phyloP scores from a whole-genome alignment of 2,329 filamentous ascomycete genomes.

The Cylindrodendrum hubeiense region DNA sequence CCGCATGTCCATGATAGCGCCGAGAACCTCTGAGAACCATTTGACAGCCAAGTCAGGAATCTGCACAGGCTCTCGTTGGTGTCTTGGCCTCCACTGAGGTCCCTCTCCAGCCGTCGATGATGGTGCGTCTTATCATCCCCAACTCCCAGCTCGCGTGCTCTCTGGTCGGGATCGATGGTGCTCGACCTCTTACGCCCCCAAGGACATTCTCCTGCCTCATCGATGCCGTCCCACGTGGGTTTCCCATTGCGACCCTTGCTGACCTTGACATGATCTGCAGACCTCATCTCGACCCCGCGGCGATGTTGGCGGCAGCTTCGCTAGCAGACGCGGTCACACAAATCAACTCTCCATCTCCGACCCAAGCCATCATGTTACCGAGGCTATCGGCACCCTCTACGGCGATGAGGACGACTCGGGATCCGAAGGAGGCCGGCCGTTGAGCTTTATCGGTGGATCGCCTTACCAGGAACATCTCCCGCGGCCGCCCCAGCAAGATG shows the following conservation, averaged over 20 bases:
- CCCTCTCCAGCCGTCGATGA: conserved; percentile 58
- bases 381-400: conserved; percentile 92
- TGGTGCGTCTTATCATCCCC: conserved; percentile 56
- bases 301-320: conserved; percentile 68
- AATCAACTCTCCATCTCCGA: conserved; percentile 80
- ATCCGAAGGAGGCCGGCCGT: conserved; percentile 68
- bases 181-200: background rate
- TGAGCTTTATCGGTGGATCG: conserved; percentile 77
- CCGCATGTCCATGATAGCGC: conserved; percentile 46
- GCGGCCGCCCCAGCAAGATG: conserved; percentile 45
- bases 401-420: conserved; percentile 78
- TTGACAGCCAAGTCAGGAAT: conserved; percentile 42
- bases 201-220: conserved; percentile 13
- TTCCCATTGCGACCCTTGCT: conserved; percentile 38
- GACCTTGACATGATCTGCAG: conserved; percentile 50
- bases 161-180: conserved; percentile 8
- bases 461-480: conserved; percentile 66
- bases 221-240: conserved; percentile 10
- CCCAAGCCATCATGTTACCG: conserved; percentile 92
- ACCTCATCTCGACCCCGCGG: conserved; percentile 70
- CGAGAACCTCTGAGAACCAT: conserved; percentile 37
- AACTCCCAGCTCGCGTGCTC: conserved; percentile 10
- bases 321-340: conserved; percentile 69
- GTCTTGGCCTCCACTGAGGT: conserved; percentile 53
- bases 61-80: conserved; percentile 46